Evolutionary conservation across 2,329 filamentous ascomycete species (phyloP), one percentile per base, ranked within the genome.

Genomic region (Lecanosticta acicola): DNA sequence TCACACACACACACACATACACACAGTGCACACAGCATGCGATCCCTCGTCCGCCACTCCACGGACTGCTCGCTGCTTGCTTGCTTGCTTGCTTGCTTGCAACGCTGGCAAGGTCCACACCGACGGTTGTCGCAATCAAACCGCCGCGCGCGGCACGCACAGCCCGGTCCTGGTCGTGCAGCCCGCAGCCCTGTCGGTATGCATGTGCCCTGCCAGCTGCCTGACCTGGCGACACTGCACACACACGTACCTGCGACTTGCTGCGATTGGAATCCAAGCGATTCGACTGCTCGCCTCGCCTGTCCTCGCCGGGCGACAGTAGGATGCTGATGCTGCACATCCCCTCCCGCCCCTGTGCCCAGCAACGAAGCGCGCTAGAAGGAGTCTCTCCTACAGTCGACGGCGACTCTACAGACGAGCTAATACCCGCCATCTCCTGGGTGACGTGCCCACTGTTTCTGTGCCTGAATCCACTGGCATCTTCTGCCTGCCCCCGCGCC

Each of bases 111-210:
- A 33, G 41, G 38, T 42, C 39, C 39, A 46, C 52, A 50, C 52
- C 49, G 46, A 41, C 47, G 42, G 43, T 41, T 53, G 45, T 49
- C 50, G 53, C 48, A 53, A 51, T 55, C 53, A 55, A 55, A 55
- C 44, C 11, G 34, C 39, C 26, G 29, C 17, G 26, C 29, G 24
- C 13, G 14, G 19, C 11, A 19, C 16, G 14, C 39, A 16, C 39
- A 32, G 18, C 39, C 24, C 11, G 8, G 29, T 13, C 21, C 39
- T 34, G 3, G 8, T 29, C 24, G 7, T 29, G 24, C n/a, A n/a
- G n/a, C n/a, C n/a, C n/a, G n/a, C n/a, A n/a, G 24, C 24, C 24
- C 24, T 29, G 7, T 29, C 11, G 24, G 24, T 11, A 5, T 29
- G 24, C 24, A 7, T 5, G 24, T 5, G 5, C 7, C 24, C 24